These are phyloP conservation scores for Byssothecium circinans DNA, from an alignment of 2,329 filamentous ascomycete species.

Conservation along the genomic window DNA sequence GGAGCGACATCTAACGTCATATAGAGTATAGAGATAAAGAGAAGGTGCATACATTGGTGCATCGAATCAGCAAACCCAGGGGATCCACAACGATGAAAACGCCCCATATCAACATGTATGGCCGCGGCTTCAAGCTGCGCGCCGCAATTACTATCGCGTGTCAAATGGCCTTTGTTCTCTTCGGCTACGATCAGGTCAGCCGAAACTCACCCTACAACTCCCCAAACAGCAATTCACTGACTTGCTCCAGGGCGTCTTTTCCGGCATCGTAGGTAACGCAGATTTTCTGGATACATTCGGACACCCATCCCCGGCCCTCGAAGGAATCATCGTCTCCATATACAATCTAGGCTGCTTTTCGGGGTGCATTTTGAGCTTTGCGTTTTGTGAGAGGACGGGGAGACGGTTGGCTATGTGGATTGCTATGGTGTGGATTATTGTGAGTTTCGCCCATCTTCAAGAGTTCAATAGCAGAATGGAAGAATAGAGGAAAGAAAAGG, in stretches of 20 bases:
- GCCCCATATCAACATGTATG: conserved; percentile 31
- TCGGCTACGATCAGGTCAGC: conserved; percentile 45
- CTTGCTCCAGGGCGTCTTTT: conserved; percentile 43
- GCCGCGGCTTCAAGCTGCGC: conserved; percentile 29
- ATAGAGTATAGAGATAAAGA: no score
- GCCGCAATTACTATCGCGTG: conserved; percentile 34
- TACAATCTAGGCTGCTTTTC: conserved; percentile 46
- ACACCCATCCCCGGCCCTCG: conserved; percentile 41
- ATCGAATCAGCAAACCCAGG: background rate
- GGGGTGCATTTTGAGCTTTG: conserved; percentile 43
- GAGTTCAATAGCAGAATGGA: no score
- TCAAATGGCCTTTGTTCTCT: conserved; percentile 35
- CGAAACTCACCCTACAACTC: no score
- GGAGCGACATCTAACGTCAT: no score
- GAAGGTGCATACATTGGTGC: no score
- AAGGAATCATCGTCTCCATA: conserved; percentile 49
- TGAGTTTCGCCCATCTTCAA: no score
- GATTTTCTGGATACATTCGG: conserved; percentile 45
- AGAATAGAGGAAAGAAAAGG: no score
- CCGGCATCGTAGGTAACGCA: conserved; percentile 44
- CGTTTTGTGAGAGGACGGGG: conserved; percentile 42
- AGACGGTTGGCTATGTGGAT: conserved; percentile 45
- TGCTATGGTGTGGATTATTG: conserved; percentile 47
- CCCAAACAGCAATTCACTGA: no score
- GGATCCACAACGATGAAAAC: conserved; percentile 18